Conservation (phyloP, 768 basidiomycete genomes). For the Tulasnella sp. region DNA sequence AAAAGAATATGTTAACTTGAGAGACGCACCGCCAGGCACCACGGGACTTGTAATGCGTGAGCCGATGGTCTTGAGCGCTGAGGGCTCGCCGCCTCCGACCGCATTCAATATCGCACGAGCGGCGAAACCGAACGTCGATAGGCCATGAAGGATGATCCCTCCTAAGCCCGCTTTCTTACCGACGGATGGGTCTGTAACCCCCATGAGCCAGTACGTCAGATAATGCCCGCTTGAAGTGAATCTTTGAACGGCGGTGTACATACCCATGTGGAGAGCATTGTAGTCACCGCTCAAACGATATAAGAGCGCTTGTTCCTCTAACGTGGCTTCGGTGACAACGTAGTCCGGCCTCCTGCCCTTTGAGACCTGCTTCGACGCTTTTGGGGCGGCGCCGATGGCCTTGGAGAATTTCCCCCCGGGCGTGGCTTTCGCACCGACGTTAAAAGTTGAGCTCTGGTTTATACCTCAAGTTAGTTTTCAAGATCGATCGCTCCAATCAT, state of each 20-base stretch:
- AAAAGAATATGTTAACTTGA: no score
- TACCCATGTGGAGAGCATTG: slow-evolving; percentile 67
- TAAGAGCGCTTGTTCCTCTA: slow-evolving; percentile 50
- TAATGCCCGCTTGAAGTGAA: no score
- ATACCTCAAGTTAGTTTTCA: neutral
- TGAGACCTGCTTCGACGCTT: slow-evolving; percentile 47
- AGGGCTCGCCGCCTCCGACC: slow-evolving; percentile 49
- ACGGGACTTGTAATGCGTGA: slow-evolving; percentile 75
- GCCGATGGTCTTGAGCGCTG: slow-evolving; percentile 54
- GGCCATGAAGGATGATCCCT: slow-evolving; percentile 75
- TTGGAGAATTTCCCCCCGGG: slow-evolving; percentile 58
- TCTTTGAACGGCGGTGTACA: no score
- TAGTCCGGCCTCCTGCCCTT: slow-evolving; percentile 51
- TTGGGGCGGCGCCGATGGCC: slow-evolving; percentile 48
- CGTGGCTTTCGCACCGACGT: slow-evolving; percentile 54
- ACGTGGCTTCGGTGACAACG: slow-evolving; percentile 48
- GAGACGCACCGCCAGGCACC: slow-evolving; percentile 53
- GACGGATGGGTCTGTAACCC: slow-evolving; percentile 51
- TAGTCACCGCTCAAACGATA: slow-evolving; percentile 72
- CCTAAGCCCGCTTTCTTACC: slow-evolving; percentile 70
- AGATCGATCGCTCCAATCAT: neutral
- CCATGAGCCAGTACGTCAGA: neutral
- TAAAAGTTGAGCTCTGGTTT: slow-evolving; percentile 48
- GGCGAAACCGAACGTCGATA: slow-evolving; percentile 71
- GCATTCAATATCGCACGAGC: slow-evolving; percentile 62